These are phyloP conservation scores for Lolium multiflorum DNA, from an alignment of 176 grass and related monocot species.

Conservation along the genomic window DNA sequence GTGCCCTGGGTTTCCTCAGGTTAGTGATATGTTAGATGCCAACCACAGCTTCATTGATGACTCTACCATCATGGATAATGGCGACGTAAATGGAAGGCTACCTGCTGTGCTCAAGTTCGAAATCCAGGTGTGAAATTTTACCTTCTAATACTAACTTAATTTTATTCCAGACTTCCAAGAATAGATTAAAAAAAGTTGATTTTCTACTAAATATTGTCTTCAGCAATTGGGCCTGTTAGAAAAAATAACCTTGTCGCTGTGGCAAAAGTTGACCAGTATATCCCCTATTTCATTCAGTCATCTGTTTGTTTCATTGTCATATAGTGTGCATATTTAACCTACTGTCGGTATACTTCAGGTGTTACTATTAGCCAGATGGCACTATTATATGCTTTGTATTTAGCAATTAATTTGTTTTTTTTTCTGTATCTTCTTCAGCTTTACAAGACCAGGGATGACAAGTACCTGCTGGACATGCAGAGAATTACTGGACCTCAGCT, in stretches of 20 bases:
- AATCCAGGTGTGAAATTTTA: slow-evolving; percentile 70
- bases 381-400: not conserved
- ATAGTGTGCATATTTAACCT: not conserved
- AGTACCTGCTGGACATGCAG: slow-evolving; percentile 94
- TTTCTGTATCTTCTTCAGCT: slow-evolving; percentile 52
- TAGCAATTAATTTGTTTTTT: slow-evolving; percentile 14
- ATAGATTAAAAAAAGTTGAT: slow-evolving; percentile 1
- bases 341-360: not conserved
- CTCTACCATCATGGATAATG: slow-evolving; percentile 68
- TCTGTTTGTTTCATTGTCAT: not conserved
- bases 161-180: not conserved
- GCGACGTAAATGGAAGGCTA: slow-evolving; percentile 49
- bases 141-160: not conserved
- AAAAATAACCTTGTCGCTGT: not conserved
- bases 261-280: too few species aligned
- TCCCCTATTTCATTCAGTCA: too few species aligned
- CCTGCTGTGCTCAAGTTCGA: slow-evolving; percentile 86
- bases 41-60: slow-evolving; percentile 67
- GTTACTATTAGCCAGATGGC: not conserved
- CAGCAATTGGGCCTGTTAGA: not conserved
- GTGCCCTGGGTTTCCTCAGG: slow-evolving; percentile 53
- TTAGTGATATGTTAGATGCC: slow-evolving; percentile 53
- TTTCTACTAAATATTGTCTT: slow-evolving; percentile 22
- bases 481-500: slow-evolving; percentile 80
- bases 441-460: slow-evolving; percentile 87